Evolutionary conservation across 352 stramenopile genomes (phyloP).

Genomic region (Phytophthora uliginosa): DNA sequence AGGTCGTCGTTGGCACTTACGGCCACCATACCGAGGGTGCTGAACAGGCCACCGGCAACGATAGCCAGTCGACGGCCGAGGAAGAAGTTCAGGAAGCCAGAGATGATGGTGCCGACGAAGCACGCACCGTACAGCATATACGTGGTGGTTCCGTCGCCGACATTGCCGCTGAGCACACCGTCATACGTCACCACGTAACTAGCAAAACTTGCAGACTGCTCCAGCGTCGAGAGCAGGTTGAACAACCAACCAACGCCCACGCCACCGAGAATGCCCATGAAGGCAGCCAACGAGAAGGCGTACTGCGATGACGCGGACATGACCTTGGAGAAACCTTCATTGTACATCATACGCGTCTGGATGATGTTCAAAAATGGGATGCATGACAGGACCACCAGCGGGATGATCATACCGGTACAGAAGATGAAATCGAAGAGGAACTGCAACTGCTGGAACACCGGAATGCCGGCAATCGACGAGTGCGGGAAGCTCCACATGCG

Average conservation of each 20-base stretch:
- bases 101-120: slow-evolving; percentile 61
- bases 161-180: slow-evolving; percentile 57
- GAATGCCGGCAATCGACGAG: slow-evolving; percentile 64
- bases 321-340: slow-evolving; percentile 85
- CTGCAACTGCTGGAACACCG: slow-evolving; percentile 76
- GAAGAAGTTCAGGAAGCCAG: slow-evolving; percentile 67
- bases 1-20: slow-evolving; percentile 67
- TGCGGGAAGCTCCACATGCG: slow-evolving; percentile 74
- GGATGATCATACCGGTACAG: slow-evolving; percentile 68
- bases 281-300: slow-evolving; percentile 73
- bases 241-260: slow-evolving; percentile 77
- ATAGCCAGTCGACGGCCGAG: slow-evolving; percentile 72
- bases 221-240: slow-evolving; percentile 69
- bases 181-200: slow-evolving; percentile 78
- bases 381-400: slow-evolving; percentile 72
- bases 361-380: slow-evolving; percentile 86
- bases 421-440: slow-evolving; percentile 90
- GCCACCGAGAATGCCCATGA: slow-evolving; percentile 74
- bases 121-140: slow-evolving; percentile 65
- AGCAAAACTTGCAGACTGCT: slow-evolving; percentile 70
- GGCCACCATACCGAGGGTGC: slow-evolving; percentile 72
- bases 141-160: slow-evolving; percentile 66
- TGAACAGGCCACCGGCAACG: slow-evolving; percentile 67
- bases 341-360: slow-evolving; percentile 91
- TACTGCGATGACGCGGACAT: slow-evolving; percentile 86